phyloP scores from a whole-genome alignment of 441 rosid genomes.

The Lepidium campestre region DNA sequence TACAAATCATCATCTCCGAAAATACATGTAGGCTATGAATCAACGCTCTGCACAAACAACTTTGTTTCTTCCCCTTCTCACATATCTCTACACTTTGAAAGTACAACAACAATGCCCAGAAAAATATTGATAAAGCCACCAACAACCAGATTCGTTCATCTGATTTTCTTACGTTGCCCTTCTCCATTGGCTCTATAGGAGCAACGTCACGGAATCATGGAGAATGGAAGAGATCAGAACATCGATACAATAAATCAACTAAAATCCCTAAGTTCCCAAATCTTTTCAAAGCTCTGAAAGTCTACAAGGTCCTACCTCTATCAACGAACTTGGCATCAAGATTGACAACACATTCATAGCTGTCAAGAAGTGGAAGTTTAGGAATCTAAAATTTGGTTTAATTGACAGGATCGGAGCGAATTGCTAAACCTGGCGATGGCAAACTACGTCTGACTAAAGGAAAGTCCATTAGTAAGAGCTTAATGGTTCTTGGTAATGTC shows the following conservation, averaged over 20 bases:
- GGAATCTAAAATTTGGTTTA: constrained; percentile 75
- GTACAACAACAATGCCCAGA: constrained; percentile 77
- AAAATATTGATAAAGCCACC: constrained; percentile 49
- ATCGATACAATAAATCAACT: neutral
- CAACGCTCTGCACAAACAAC: no score
- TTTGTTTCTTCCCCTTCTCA: no score
- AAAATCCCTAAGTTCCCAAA: neutral
- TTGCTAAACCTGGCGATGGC: constrained; percentile 85
- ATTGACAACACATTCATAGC: no score
- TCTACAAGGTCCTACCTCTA: no score
- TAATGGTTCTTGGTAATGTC: constrained; percentile 93
- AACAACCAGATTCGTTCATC: constrained; percentile 52
- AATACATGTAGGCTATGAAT: no score
- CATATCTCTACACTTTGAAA: no score
- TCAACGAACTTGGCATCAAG: no score
- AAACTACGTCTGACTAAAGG: constrained; percentile 89
- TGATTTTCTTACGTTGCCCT: constrained; percentile 62
- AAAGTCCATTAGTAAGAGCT: constrained; percentile 88
- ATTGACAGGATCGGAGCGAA: constrained; percentile 87
- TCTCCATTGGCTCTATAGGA: constrained; percentile 61
- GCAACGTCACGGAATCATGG: constrained; percentile 28
- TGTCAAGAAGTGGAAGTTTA: no score
- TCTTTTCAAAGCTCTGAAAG: neutral
- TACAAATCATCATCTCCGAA: no score
- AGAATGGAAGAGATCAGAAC: constrained; percentile 16